Evolutionary conservation across 1,139 yeast species (phyloP).

Genomic region (Sugiyamaella neomexicana): DNA sequence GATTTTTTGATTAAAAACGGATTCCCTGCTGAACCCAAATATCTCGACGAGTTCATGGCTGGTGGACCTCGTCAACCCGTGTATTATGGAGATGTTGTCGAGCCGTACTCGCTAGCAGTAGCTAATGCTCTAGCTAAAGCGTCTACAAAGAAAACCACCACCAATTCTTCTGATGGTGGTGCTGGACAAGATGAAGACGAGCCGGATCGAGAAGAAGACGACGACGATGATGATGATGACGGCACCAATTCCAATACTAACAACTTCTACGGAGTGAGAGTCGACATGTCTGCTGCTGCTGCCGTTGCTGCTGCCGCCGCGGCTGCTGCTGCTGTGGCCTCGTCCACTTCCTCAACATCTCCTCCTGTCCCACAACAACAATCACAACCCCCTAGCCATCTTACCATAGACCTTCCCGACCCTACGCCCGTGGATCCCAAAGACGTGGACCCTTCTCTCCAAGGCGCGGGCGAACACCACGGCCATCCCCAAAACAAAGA

Average conservation of each 20-base stretch:
- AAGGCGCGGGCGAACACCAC: constrained; percentile 11
- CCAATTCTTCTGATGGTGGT: neutral
- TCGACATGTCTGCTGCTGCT: constrained; percentile 10
- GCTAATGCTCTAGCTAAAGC: constrained; percentile 14
- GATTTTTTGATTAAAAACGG: neutral
- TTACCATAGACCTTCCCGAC: neutral
- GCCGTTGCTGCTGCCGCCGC: constrained; percentile 15
- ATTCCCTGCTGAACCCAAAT: constrained; percentile 8
- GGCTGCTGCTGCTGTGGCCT: constrained; percentile 12
- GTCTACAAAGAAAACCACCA: constrained; percentile 1
- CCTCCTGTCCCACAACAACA: too few relatives aligned
- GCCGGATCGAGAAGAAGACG: neutral
- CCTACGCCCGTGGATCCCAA: constrained; percentile 11
- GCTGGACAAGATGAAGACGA: neutral
- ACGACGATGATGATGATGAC: constrained; percentile 1
- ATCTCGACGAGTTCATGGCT: neutral
- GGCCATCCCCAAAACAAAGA: neutral
- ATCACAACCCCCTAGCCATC: neutral
- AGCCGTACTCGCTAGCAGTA: constrained; percentile 6
- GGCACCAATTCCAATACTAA: neutral
- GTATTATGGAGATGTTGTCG: neutral
- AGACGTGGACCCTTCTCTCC: constrained; percentile 13
- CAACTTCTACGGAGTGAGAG: constrained; percentile 3
- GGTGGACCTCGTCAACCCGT: neutral
- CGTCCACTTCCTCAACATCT: neutral